Conservation (phyloP, 2,329 filamentous ascomycete species). For the Sporothrix brasiliensis region DNA sequence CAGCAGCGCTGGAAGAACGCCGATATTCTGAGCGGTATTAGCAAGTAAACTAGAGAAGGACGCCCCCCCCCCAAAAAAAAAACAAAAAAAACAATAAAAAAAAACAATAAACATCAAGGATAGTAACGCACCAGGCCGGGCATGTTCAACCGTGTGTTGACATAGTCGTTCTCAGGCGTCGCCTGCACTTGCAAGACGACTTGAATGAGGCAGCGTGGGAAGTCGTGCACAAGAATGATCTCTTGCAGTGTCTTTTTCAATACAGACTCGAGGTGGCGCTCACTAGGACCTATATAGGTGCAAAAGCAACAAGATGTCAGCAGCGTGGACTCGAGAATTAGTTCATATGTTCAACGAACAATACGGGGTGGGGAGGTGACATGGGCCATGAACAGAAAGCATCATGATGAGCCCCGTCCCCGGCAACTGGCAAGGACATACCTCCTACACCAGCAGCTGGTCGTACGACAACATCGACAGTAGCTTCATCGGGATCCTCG, state of each 20-base stretch:
- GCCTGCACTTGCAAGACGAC: slow-evolving; percentile 76
- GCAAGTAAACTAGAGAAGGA: too few species aligned
- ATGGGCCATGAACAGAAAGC: neutral
- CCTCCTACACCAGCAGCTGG: slow-evolving; percentile 83
- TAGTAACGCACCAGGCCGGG: slow-evolving; percentile 56
- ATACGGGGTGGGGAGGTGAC: slow-evolving; percentile 24
- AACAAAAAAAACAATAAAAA: neutral
- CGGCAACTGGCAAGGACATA: slow-evolving; percentile 44
- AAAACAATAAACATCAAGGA: neutral
- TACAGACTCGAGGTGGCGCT: slow-evolving; percentile 79
- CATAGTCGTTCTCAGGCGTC: slow-evolving; percentile 68
- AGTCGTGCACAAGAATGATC: slow-evolving; percentile 73
- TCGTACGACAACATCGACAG: slow-evolving; percentile 85
- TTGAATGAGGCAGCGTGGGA: slow-evolving; percentile 77
- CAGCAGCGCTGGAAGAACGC: slow-evolving; percentile 77
- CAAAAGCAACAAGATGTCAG: slow-evolving; percentile 37
- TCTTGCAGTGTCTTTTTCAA: slow-evolving; percentile 72
- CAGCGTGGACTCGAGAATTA: slow-evolving; percentile 5
- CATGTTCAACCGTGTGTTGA: slow-evolving; percentile 62
- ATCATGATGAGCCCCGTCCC: neutral
- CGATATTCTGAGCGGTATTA: slow-evolving; percentile 64
- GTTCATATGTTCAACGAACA: slow-evolving; percentile 30
- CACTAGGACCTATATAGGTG: slow-evolving; percentile 62
- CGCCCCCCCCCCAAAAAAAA: neutral
- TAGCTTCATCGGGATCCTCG: slow-evolving; percentile 87